Evolutionary conservation across 257 asterid species (phyloP), one percentile per base, ranked within the genome.

Genomic region (Striga asiatica): DNA sequence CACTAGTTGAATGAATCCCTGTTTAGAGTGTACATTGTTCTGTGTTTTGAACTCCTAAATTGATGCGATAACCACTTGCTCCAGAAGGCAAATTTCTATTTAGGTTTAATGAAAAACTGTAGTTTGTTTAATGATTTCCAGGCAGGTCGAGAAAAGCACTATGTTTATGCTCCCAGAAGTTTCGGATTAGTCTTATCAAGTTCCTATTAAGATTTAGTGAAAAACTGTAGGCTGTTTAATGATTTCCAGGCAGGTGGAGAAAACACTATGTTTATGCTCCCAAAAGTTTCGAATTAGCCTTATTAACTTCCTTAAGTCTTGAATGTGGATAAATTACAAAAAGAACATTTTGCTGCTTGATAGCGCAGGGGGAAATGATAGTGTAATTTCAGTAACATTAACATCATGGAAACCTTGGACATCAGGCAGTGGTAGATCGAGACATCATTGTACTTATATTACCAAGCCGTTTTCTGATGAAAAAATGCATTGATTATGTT

Each of bases 21-120:
- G n/a, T n/a, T n/a, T 10, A 41, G 63, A 48, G 56, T 22, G 20
- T 18, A 6, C 56, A n/a, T 35, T 16, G 25, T 29, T 23, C 35
- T 45, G 50, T 25, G 51, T 49, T 62, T 25, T n/a, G 22, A 56
- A 47, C 22, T 41, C n/a, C n/a, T n/a, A n/a, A n/a, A n/a, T n/a
- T n/a, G n/a, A n/a, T n/a, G n/a, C n/a, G n/a, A n/a, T n/a, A n/a
- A n/a, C n/a, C n/a, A n/a, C n/a, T n/a, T n/a, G n/a, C n/a, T n/a
- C n/a, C n/a, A n/a, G n/a, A n/a, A n/a, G n/a, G n/a, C n/a, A n/a
- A n/a, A n/a, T n/a, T n/a, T n/a, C 14, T 31, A 22, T 2, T 11
- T 37, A 11, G 3, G 16, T 11, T 42, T 34, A 25, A 18, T 37
- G 35, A 3, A 50, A 34, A 12, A 37, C n/a, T 41, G 17, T 14